These are phyloP conservation scores for Saccharum spontaneum DNA, from an alignment of 176 grass and related monocot species.

Conservation along the genomic window DNA sequence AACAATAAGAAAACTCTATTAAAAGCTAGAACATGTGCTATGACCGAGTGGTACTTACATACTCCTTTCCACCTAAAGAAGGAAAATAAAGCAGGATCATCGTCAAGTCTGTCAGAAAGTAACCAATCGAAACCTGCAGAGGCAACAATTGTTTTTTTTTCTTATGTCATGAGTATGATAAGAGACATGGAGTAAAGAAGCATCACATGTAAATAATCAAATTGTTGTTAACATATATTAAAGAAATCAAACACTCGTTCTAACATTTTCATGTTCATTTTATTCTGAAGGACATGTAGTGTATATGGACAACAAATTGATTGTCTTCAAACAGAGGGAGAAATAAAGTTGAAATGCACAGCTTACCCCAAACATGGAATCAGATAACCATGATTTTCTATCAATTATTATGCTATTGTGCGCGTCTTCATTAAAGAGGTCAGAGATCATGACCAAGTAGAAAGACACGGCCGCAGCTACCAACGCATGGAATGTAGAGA, in stretches of 20 bases:
- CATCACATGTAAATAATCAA: neutral
- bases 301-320: neutral
- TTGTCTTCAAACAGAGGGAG: neutral
- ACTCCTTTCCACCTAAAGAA: conserved; percentile 88
- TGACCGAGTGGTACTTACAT: conserved; percentile 55
- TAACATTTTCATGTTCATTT: neutral
- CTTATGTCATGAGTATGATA: neutral
- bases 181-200: neutral
- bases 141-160: neutral
- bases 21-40: neutral
- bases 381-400: conserved; percentile 64
- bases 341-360: neutral
- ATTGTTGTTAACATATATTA: neutral
- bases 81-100: conserved; percentile 76
- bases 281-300: neutral
- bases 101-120: conserved; percentile 69
- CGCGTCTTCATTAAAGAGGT: conserved; percentile 48
- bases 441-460: conserved; percentile 64
- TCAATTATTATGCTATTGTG: conserved; percentile 43
- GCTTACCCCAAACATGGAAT: conserved; percentile 64
- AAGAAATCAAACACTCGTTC: neutral
- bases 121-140: conserved; percentile 70
- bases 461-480: conserved; percentile 56
- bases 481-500: conserved; percentile 78
- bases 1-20: neutral